Conservation (phyloP, 1,139 yeast genomes). For the Geotrichum bryndzae region DNA sequence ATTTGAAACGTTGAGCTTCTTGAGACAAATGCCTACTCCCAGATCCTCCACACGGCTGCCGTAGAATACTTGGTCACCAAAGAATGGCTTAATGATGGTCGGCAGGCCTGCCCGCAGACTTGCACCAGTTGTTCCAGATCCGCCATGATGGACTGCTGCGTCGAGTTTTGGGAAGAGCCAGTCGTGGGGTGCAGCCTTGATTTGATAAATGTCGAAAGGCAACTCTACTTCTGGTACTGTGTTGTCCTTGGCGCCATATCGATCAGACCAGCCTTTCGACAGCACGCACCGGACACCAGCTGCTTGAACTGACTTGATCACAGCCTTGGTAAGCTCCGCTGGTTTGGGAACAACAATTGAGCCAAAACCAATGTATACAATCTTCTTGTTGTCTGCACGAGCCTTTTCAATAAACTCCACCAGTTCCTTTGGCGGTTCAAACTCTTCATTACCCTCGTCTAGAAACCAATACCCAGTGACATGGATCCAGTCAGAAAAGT, state of each 20-base stretch:
- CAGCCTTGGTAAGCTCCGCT: constrained; percentile 64
- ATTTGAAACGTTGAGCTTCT: constrained; percentile 57
- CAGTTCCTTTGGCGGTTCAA: constrained; percentile 58
- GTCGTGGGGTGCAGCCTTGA: constrained; percentile 85
- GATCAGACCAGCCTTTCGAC: constrained; percentile 93
- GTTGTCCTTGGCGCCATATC: constrained; percentile 41
- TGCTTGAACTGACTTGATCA: constrained; percentile 67
- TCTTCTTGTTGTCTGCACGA: constrained; percentile 50
- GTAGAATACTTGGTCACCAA: constrained; percentile 93
- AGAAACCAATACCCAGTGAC: constrained; percentile 96
- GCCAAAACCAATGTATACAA: constrained; percentile 93
- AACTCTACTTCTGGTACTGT: constrained; percentile 44
- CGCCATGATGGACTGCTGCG: constrained; percentile 97
- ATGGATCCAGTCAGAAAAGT: constrained; percentile 87
- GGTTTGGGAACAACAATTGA: constrained; percentile 89
- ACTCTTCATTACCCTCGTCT: constrained; percentile 55
- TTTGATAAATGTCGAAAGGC: constrained; percentile 61
- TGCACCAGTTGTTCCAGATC: constrained; percentile 96
- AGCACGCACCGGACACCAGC: constrained; percentile 82
- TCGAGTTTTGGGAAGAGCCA: constrained; percentile 87
- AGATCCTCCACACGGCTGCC: constrained; percentile 81
- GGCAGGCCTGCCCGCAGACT: constrained; percentile 81
- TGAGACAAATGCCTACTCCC: constrained; percentile 76
- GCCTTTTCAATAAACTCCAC: constrained; percentile 61
- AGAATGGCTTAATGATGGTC: constrained; percentile 85